phyloP scores from a whole-genome alignment of 805 yeast genomes.

The Candida sithepensis region DNA sequence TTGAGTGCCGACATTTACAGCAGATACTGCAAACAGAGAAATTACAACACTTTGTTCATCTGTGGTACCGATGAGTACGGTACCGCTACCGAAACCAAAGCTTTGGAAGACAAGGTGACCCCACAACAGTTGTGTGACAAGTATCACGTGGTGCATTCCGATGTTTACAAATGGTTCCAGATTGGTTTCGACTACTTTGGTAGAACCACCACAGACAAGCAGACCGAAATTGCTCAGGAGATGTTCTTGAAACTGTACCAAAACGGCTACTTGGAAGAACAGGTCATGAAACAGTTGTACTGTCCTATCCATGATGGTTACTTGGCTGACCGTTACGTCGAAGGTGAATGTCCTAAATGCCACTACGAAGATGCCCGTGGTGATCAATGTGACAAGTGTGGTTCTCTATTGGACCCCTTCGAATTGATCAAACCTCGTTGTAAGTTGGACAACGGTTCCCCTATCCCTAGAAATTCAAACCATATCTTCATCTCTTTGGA shows the following conservation, averaged over 20 bases:
- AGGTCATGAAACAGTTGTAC: conserved; percentile 82
- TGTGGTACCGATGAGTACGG: conserved; percentile 99
- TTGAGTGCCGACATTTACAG: conserved; percentile 91
- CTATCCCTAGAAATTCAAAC: conserved; percentile 75
- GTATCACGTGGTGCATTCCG: conserved; percentile 79
- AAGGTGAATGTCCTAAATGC: conserved; percentile 97
- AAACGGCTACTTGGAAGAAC: conserved; percentile 82
- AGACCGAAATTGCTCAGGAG: conserved; percentile 94
- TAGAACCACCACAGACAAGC: conserved; percentile 87
- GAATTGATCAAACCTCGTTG: conserved; percentile 94
- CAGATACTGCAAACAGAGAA: conserved; percentile 84
- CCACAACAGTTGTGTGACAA: conserved; percentile 90
- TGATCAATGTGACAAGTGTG: conserved; percentile 98
- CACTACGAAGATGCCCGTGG: conserved; percentile 96
- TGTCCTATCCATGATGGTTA: conserved; percentile 89
- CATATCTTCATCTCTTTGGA: conserved; percentile 83
- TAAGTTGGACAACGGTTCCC: conserved; percentile 82
- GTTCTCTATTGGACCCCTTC: conserved; percentile 81
- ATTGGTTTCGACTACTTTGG: conserved; percentile 94
- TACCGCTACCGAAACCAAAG: conserved; percentile 98
- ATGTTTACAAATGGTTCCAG: conserved; percentile 95
- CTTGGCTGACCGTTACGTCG: conserved; percentile 94
- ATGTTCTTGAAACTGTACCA: conserved; percentile 73
- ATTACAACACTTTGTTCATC: conserved; percentile 77
- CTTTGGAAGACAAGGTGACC: conserved; percentile 85